Base-by-base conservation (phyloP, 306 rosid genomes). In the Mimosa bimucronata region DNA sequence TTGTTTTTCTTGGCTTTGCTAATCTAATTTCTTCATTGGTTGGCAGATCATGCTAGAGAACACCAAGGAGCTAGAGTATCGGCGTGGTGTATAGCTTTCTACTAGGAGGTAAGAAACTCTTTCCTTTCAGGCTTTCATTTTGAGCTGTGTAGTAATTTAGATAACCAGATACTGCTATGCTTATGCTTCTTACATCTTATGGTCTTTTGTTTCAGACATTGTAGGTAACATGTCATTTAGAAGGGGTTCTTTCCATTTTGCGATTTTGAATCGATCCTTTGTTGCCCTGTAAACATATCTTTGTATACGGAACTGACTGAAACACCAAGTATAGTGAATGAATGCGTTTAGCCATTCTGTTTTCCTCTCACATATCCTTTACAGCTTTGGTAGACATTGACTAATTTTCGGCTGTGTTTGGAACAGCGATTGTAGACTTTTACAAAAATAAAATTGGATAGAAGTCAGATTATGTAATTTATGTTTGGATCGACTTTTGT, bases 21-120 rank as follows among this genome's bases (percentile, higher is more conserved):
- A 16, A 30, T 66, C 21, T 41, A 1, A 37, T 21, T 81, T 82
- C 70, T 26, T 80, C 57, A 16, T 84, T 76, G 75, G 41, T 79
- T 83, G 81, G 77, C 86, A 95, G 98, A 71, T 91, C 69, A 81
- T 94, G 48, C 60, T 90, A 30, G 94, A 92, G 85, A 88, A 91
- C 69, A 92, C 98, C 38, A 91, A 91, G 87, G 80, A 95, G 74
- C 86, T 92, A 46, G 97, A 91, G 81, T 82, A 72, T 87, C 84
- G 88, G 28, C 84, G 94, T 11, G 94, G 97, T 9, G 40, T 78
- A 37, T 92, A 92, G 78, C 66, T 68, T 45, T 41, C 23, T 41
- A 26, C 70, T 25, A 42, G 62, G 74, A 62, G 81, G 57, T 2
- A 79, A 72, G 80, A 80, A 46, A 73, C 57, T 66, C 12, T 55